Percentiles rank a stretch among this genome's conserved stretches.
Evolutionary conservation across 768 basidiomycete genomes (phyloP).

Genomic region (Trametes cingulata): DNA sequence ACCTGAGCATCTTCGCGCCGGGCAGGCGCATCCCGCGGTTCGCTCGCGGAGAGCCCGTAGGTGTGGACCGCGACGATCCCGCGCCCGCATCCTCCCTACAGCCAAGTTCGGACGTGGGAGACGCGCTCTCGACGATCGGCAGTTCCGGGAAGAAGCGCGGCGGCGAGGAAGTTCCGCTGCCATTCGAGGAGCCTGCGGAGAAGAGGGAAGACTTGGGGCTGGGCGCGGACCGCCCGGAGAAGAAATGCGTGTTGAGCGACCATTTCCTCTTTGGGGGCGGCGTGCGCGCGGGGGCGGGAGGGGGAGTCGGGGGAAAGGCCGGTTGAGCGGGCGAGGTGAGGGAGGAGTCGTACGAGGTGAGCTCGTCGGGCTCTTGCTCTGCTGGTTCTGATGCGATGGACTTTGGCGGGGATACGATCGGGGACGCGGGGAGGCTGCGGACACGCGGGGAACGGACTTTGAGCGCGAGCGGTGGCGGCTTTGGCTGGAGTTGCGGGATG

Average conservation of each 20-base stretch:
- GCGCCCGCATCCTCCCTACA: not conserved
- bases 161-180: not conserved
- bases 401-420: not conserved
- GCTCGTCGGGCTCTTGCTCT: not conserved
- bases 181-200: constrained; percentile 6
- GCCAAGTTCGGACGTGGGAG: not conserved
- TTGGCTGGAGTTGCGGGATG: constrained; percentile 3
- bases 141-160: constrained; percentile 4
- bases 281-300: not conserved
- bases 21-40: constrained; percentile 3
- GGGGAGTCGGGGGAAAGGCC: not conserved
- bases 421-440: not conserved
- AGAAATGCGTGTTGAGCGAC: constrained; percentile 5
- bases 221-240: not conserved
- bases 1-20: constrained; percentile 13
- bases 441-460: not conserved
- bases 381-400: not conserved
- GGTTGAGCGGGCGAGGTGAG: not conserved
- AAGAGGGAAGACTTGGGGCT: constrained; percentile 8
- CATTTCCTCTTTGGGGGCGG: constrained; percentile 6
- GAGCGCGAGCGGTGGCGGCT: not conserved
- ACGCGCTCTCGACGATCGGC: not conserved
- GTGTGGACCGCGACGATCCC: not conserved
- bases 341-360: not conserved
- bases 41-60: not conserved